Percentiles rank a stretch among this genome's conserved stretches.
Conservation (phyloP, 441 rosid species). For the Hura crepitans region DNA sequence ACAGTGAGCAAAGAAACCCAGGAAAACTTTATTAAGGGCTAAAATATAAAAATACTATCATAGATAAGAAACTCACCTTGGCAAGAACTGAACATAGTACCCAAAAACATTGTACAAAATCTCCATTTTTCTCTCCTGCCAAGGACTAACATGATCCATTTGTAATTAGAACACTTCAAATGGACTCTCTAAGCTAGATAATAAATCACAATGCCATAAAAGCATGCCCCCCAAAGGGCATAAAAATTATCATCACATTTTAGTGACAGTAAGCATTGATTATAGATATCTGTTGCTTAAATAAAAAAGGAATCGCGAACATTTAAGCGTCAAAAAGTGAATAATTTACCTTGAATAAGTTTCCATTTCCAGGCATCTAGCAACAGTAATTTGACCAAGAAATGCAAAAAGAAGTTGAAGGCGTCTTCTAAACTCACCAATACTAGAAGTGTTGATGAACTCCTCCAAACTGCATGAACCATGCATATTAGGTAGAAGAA, state of each 20-base stretch:
- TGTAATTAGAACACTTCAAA: constrained; percentile 23
- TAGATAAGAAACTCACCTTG: constrained; percentile 49
- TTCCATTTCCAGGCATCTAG: constrained; percentile 45
- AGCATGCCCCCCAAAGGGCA: not conserved
- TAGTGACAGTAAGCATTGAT: not conserved
- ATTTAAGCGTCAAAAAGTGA: not conserved
- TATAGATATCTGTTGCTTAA: not conserved
- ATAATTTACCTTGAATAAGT: constrained; percentile 59
- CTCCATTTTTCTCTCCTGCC: constrained; percentile 54
- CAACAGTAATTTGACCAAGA: constrained; percentile 66
- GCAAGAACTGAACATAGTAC: constrained; percentile 80
- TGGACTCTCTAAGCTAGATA: not conserved
- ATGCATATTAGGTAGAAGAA: constrained; percentile 15
- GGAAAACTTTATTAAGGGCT: constrained; percentile 18
- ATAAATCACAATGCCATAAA: not conserved
- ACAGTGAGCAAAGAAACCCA: constrained; percentile 22
- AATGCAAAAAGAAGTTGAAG: constrained; percentile 85
- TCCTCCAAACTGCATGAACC: constrained; percentile 70
- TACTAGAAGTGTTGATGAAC: constrained; percentile 74
- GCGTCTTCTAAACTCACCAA: constrained; percentile 87
- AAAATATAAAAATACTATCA: not conserved
- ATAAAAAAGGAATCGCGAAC: not conserved
- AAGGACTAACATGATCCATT: constrained; percentile 43
- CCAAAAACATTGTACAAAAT: constrained; percentile 87
- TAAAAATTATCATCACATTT: not conserved